phyloP scores from a whole-genome alignment of 192 early-diverging fungal genomes.

The Linnemannia zychae region DNA sequence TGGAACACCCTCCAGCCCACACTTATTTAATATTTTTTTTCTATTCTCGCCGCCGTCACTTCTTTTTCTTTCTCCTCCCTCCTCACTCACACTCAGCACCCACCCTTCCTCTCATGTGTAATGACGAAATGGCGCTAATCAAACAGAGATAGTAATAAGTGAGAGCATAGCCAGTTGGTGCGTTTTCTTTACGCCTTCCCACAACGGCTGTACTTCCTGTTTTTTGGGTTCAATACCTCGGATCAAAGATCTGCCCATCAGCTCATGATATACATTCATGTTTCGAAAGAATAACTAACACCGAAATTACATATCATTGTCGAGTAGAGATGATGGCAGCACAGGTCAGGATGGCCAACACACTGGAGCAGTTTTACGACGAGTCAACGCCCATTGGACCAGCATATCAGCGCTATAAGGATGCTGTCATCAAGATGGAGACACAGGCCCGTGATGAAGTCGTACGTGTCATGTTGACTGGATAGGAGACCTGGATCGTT shows the following conservation, averaged over 20 bases:
- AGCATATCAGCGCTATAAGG: constrained; percentile 85
- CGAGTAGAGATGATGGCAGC: constrained; percentile 83
- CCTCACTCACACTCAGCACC: neutral
- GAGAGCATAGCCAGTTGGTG: neutral
- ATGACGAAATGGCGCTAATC: neutral
- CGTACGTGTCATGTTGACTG: neutral
- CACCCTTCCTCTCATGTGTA: neutral
- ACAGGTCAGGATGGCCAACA: constrained; percentile 89
- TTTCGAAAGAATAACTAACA: neutral
- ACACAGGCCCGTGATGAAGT: constrained; percentile 76
- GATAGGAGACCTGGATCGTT: neutral
- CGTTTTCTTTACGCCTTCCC: neutral
- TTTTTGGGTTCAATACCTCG: neutral
- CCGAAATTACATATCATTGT: neutral
- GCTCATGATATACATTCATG: neutral
- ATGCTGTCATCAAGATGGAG: constrained; percentile 84
- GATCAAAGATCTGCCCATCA: neutral
- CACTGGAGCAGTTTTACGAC: constrained; percentile 90
- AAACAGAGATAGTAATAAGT: neutral
- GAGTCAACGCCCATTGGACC: constrained; percentile 80
- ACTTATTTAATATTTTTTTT: neutral
- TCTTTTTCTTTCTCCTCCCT: too few species aligned
- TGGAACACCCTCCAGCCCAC: constrained; percentile 7
- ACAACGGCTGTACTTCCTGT: neutral
- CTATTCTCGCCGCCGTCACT: neutral